phyloP scores from a whole-genome alignment of 2,329 filamentous ascomycete species.

The Aspergillus terreus region DNA sequence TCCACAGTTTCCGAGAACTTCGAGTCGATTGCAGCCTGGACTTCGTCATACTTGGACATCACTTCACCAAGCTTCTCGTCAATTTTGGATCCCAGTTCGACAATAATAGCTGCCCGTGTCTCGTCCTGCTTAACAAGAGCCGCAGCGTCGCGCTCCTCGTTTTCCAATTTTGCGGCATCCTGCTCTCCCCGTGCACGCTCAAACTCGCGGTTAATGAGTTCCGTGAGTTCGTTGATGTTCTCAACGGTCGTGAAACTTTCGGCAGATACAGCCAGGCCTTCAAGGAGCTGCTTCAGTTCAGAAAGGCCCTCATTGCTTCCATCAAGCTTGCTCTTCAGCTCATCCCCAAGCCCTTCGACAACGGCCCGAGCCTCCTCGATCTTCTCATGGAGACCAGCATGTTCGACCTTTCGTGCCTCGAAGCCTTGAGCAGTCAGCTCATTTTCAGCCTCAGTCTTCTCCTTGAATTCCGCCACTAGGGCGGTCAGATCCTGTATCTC shows the following conservation, averaged over 20 bases:
- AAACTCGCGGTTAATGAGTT: conserved; percentile 78
- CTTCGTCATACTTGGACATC: conserved; percentile 82
- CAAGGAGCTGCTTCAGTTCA: conserved; percentile 56
- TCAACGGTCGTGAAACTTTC: conserved; percentile 47
- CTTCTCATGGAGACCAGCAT: conserved; percentile 70
- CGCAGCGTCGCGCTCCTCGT: conserved; percentile 57
- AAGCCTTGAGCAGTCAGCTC: conserved; percentile 74
- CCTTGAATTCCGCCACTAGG: conserved; percentile 65
- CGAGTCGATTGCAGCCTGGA: conserved; percentile 69
- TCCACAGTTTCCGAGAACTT: conserved; percentile 70
- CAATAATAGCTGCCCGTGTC: conserved; percentile 51
- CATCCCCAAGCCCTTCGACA: conserved; percentile 72
- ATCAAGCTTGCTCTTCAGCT: conserved; percentile 72
- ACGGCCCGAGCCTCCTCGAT: conserved; percentile 75
- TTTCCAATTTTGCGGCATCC: conserved; percentile 75
- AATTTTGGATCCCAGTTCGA: conserved; percentile 54
- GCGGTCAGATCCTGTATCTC: conserved; percentile 68
- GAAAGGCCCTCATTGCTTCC: conserved; percentile 67
- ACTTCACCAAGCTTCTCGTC: conserved; percentile 79
- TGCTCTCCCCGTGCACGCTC: conserved; percentile 80
- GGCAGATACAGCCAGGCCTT: conserved; percentile 63
- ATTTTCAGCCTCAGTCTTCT: conserved; percentile 63
- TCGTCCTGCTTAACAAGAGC: conserved; percentile 59
- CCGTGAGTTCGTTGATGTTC: conserved; percentile 69
- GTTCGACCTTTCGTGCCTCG: conserved; percentile 80